Evolutionary conservation across 805 yeast species (phyloP), one percentile per base, ranked within the genome.

Genomic region (Candida khao-thaluensis): DNA sequence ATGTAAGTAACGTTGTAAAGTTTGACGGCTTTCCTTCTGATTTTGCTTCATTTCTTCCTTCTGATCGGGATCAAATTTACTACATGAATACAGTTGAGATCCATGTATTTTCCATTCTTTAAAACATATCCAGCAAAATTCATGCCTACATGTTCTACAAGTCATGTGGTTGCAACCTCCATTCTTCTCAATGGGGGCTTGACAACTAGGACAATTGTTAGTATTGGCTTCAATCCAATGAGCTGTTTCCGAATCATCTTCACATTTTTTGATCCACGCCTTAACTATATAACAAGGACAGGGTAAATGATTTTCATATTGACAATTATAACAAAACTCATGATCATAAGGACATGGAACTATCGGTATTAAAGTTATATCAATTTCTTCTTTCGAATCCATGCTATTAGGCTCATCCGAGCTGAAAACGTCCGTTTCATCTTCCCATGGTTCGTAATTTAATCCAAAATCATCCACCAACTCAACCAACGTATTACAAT

Each of bases 151-250:
- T 42, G 79, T 81, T 3, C 76, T 69, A 59, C 99, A 93, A 1
- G 80, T 74, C 96, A 93, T 91, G 62, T 93, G 99, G 61, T 91
- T 91, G 64, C 99, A 93, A 0, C 99, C 99, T 16, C 97, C 98
- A 56, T 85, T 85, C 53, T 91, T 89, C 56, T 93, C 97, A 46
- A 91, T 93, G 20, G 79, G 68, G 1, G 88, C 67, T 7, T 66
- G 65, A 65, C 99, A 93, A 53, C 77, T 77, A 0, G 96, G 95
- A 59, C 99, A 93, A 31, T 77, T 76, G 50, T 87, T 82, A 1
- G 99, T 88, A 57, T 91, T 82, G 3, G 84, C 79, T 3, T 79
- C 71, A 17, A 93, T 81, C 97, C 98, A 93, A 52, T 82, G 78
- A 2, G 82, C 74, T 11, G 96, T 88, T 51, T 86, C 96, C 0